Evolutionary conservation across 768 basidiomycete species (phyloP), one percentile per base, ranked within the genome.

Genomic region (Coprinellus aureogranulatus): DNA sequence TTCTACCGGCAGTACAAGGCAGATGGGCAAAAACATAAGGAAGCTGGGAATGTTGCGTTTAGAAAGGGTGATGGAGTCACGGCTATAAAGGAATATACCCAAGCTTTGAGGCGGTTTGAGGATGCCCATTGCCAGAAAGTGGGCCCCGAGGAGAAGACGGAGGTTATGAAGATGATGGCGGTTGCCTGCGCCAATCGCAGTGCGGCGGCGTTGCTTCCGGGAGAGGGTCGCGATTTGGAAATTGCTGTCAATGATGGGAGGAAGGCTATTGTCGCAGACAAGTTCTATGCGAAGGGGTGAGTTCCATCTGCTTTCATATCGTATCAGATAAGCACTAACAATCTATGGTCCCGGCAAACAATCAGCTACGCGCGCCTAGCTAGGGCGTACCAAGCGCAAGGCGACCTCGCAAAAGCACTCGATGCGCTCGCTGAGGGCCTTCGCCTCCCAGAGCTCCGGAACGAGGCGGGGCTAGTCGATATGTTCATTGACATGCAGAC

Each of bases 361-460:
- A 6, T 14, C 37, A 65, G 65, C 27, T 65, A 65, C 45, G 39
- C 63, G 11, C 59, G 61, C 9, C 57, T 65, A 20, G 58, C 65
- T 14, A 53, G 53, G 4, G 65, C 62, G 11, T 53, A 63, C 23
- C 50, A 65, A 11, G 54, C 58, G 30, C 57, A 60, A 6, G 55
- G 61, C 9, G 49, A 62, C 12, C 18, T 52, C 20, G 42, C 50
- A 18, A 51, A 59, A 37, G 62, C 62, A 2, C 56, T 62, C 44
- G 61, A 62, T n/a, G 53, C 61, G 5, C 22, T 65, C 11, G 58
- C 55, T 6, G 30, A 50, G n/a, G 65, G 54, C 2, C 53, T 65
- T 4, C 58, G 58, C 2, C 58, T 60, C 20, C 40, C 48, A 8
- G 54, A 63, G 14, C 48, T 65, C 1, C 34, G 62, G 47, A 61